Percentiles rank a stretch among this genome's conserved stretches.
These are phyloP conservation scores for Tylopilus plumbeoviolaceoides DNA, from an alignment of 768 basidiomycete genomes.

Conservation along the genomic window DNA sequence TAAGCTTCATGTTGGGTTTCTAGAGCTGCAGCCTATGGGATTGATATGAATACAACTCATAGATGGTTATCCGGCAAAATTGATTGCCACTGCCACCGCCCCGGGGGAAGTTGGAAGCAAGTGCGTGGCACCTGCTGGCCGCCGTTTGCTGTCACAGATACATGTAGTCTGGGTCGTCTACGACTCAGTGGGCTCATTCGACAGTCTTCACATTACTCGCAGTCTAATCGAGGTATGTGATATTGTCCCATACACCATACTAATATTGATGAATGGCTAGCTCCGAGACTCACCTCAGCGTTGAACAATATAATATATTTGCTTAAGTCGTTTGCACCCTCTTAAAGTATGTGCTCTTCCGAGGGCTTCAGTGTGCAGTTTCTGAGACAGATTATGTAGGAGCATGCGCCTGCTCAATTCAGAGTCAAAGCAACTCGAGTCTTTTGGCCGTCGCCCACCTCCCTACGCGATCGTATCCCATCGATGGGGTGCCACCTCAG, in stretches of 20 bases:
- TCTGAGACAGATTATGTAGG: conserved; percentile 4
- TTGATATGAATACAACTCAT: too few relatives aligned
- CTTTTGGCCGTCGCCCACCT: not conserved
- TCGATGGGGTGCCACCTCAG: conserved; percentile 21
- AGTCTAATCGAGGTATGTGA: not conserved
- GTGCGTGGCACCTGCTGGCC: not conserved
- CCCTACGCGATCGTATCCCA: conserved; percentile 26
- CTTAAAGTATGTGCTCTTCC: conserved; percentile 1
- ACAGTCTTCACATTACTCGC: not conserved
- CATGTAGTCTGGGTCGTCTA: too few relatives aligned
- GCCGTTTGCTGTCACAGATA: too few relatives aligned
- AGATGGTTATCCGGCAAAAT: too few relatives aligned
- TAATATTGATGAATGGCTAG: not conserved
- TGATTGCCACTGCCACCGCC: too few relatives aligned
- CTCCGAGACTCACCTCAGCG: not conserved
- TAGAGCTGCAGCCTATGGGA: too few relatives aligned
- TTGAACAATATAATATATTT: not conserved
- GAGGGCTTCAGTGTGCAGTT: not conserved
- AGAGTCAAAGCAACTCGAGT: conserved; percentile 12
- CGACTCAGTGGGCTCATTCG: not conserved
- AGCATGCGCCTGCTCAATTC: conserved; percentile 24
- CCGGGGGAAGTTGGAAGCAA: not conserved
- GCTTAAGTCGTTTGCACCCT: not conserved
- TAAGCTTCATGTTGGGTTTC: too few relatives aligned
- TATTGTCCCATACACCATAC: too few relatives aligned